Percentiles rank a stretch among this genome's conserved stretches.
Conservation (phyloP, 257 asterid species). For the Ilex asprella region DNA sequence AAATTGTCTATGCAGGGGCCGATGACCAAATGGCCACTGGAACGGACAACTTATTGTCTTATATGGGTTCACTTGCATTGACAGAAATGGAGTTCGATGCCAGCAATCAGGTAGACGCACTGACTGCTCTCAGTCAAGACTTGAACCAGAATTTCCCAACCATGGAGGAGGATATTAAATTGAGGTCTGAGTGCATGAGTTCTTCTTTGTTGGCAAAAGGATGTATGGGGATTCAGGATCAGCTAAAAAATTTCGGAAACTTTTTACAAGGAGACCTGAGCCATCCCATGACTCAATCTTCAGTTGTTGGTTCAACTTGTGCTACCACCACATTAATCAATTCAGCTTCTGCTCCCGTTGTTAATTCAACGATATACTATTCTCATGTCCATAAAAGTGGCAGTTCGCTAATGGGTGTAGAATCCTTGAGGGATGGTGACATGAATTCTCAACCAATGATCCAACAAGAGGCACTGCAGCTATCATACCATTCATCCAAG, state of each 20-base stretch:
- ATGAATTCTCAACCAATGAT: conserved; percentile 14
- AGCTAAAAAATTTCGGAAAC: conserved; percentile 45
- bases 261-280: conserved; percentile 61
- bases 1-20: conserved; percentile 53
- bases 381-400: conserved; percentile 40
- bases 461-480: conserved; percentile 26
- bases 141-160: conserved; percentile 40
- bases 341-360: conserved; percentile 65
- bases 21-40: conserved; percentile 42
- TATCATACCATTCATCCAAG: conserved; percentile 32
- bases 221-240: conserved; percentile 43
- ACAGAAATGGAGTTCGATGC: conserved; percentile 71
- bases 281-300: conserved; percentile 72
- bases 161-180: conserved; percentile 44
- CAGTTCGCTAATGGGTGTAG: conserved; percentile 23
- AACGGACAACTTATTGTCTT: conserved; percentile 56
- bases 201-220: conserved; percentile 35
- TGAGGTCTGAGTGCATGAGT: conserved; percentile 33
- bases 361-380: conserved; percentile 65
- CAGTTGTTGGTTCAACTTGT: conserved; percentile 67
- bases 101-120: conserved; percentile 46
- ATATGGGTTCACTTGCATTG: conserved; percentile 72
- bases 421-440: conserved; percentile 33
- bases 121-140: conserved; percentile 41
- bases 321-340: conserved; percentile 66